Evolutionary conservation across 495 filamentous ascomycete genomes (phyloP), one percentile per base, ranked within the genome.

Genomic region (Xylaria nigripes): DNA sequence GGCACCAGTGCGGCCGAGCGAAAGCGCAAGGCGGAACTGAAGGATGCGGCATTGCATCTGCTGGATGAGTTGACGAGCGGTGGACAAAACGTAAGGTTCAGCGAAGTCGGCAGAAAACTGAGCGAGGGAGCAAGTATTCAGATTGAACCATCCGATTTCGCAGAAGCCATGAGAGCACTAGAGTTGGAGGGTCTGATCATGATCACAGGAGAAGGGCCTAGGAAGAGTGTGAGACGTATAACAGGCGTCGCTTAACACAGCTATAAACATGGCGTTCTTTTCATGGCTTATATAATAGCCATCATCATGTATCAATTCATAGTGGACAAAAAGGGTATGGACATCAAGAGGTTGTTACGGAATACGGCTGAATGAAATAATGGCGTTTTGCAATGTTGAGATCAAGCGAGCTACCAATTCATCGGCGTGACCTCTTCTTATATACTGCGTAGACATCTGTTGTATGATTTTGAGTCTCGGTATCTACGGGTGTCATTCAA

Each of bases 1-100:
- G 93, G 93, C 12, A 92, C 88, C 9, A 89, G 86, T 57, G 84
- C 88, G 2, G 83, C 81, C 29, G 94, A 97, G 70, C 73, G 92
- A 30, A 81, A 86, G 58, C 75, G 87, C 51, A 87, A 82, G 66
- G 79, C 86, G 25, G 90, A 96, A 62, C 67, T 99, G 61, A 96
- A 94, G 80, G 81, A 79, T 48, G 90, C 85, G 1, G 75, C 95
- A 2, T 65, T 91, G 7, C 69, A 68, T 16, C 65, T 90, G 43
- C 61, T 99, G 24, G 91, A 96, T 64, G 90, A 95, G 64, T 76
- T 94, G 71, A 80, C 78, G 7, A 75, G 76, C 12, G 78, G 79
- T 16, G 83, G 84, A n/a, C 74, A 77, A 60, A 75, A 76, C 1
- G 88, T 86, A n/a, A 81, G 86, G 62, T 90, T 85, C 70, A 72